Percentiles rank a stretch among this genome's conserved stretches.
Evolutionary conservation across 73 alveolate species (phyloP).

Genomic region (Paramecium primaurelia): DNA sequence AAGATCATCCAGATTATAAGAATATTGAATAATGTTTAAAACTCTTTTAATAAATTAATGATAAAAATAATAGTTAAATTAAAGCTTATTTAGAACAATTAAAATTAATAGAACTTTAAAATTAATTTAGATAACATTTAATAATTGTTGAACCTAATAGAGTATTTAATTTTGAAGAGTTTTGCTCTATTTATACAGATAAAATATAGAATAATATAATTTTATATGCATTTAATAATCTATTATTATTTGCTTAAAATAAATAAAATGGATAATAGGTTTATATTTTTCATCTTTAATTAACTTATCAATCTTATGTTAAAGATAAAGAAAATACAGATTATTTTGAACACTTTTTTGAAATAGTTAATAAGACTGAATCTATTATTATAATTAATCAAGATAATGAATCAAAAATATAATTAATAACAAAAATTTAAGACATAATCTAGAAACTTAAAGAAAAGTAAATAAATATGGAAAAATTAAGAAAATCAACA

Average conservation of each 20-base stretch:
- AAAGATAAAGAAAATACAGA: constrained; percentile 29
- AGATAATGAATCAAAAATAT: not conserved
- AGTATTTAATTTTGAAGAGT: not conserved
- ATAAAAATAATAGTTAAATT: not conserved
- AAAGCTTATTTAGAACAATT: not conserved
- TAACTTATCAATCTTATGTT: not conserved
- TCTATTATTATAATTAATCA: not conserved
- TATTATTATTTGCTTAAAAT: not conserved
- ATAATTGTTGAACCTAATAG: not conserved
- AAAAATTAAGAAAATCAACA: not conserved
- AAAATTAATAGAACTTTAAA: not conserved
- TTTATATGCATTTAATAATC: constrained; percentile 32
- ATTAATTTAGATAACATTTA: not conserved
- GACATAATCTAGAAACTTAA: not conserved
- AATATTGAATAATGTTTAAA: not conserved
- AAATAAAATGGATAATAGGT: not conserved
- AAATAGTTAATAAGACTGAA: not conserved
- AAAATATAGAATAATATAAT: not conserved
- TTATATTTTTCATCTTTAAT: not conserved
- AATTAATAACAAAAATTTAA: not conserved
- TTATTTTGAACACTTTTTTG: not conserved
- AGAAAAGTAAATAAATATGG: not conserved
- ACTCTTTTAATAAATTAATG: not conserved
- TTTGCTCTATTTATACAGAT: not conserved
- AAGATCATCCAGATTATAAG: constrained; percentile 20